These are phyloP conservation scores for Microbotryum lychnidis-dioicae DNA, from an alignment of 1,284 basidiomycete species.

Conservation along the genomic window DNA sequence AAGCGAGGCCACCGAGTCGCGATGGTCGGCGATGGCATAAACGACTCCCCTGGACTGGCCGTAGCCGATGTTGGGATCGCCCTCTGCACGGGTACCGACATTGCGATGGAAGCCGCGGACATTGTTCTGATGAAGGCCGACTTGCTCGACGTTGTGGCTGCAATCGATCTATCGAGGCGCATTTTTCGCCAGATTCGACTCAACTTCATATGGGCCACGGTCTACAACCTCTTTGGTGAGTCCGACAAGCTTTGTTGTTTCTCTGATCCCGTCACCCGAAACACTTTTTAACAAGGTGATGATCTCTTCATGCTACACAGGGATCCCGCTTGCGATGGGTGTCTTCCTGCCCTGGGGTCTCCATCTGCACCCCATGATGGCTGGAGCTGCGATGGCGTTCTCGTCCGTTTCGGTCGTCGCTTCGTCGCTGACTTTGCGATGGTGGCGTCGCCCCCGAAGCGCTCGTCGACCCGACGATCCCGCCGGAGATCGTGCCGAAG, in stretches of 20 bases:
- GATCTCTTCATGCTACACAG: constrained; percentile 26
- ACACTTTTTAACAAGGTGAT: constrained; percentile 46
- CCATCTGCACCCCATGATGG: constrained; percentile 96
- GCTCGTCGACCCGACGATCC: constrained; percentile 27
- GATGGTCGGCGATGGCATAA: constrained; percentile 99
- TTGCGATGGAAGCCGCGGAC: constrained; percentile 95
- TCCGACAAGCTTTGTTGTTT: not conserved
- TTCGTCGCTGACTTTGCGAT: constrained; percentile 72
- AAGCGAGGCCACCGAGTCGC: constrained; percentile 63
- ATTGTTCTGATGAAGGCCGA: constrained; percentile 96
- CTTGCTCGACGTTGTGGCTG: constrained; percentile 91
- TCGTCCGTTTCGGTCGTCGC: constrained; percentile 92
- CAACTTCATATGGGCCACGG: constrained; percentile 75
- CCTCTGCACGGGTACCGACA: constrained; percentile 86
- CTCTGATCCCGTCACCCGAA: not conserved
- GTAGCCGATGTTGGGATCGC: constrained; percentile 94
- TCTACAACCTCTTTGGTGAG: constrained; percentile 24
- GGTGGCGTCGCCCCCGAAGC: constrained; percentile 37
- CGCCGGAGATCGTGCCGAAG: constrained; percentile 16
- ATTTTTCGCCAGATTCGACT: constrained; percentile 82
- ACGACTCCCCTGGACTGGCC: constrained; percentile 94
- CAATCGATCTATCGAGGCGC: constrained; percentile 75
- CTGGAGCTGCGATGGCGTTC: constrained; percentile 95
- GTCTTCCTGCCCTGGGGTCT: constrained; percentile 83
- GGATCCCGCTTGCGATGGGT: constrained; percentile 99